phyloP scores from a whole-genome alignment of 2,329 filamentous ascomycete genomes.

The Zopfia rhizophila region DNA sequence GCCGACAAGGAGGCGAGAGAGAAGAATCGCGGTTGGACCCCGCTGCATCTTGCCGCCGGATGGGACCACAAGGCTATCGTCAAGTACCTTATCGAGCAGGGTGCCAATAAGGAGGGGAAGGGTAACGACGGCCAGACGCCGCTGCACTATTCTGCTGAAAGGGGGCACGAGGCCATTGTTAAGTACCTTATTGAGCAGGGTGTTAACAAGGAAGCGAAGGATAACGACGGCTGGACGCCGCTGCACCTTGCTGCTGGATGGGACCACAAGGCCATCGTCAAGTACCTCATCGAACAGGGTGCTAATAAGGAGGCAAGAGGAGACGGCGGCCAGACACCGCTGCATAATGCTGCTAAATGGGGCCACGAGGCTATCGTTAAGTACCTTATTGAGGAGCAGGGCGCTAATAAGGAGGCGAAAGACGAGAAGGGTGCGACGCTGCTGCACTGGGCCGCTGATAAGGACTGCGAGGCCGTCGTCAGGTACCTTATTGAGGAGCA shows the following conservation, averaged over 20 bases:
- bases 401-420: slow-evolving; percentile 1
- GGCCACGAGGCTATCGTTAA: neutral
- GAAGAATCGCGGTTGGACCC: neutral
- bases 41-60: neutral
- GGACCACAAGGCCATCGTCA: no score
- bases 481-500: no score
- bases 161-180: neutral
- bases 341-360: neutral
- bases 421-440: slow-evolving; percentile 1
- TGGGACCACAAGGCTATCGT: neutral
- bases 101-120: slow-evolving; percentile 3
- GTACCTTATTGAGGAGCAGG: slow-evolving; percentile 2
- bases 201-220: neutral
- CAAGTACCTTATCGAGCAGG: neutral
- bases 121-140: slow-evolving; percentile 1
- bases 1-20: neutral
- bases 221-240: slow-evolving; percentile 3
- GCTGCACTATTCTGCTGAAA: neutral
- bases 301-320: neutral
- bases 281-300: slow-evolving; percentile 5
- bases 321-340: neutral
- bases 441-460: neutral
- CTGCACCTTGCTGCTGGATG: no score
- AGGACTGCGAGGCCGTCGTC: no score
- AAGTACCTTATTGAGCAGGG: slow-evolving; percentile 3